Base-by-base conservation (phyloP, 352 stramenopile genomes). In the Saprolegnia parasitica region DNA sequence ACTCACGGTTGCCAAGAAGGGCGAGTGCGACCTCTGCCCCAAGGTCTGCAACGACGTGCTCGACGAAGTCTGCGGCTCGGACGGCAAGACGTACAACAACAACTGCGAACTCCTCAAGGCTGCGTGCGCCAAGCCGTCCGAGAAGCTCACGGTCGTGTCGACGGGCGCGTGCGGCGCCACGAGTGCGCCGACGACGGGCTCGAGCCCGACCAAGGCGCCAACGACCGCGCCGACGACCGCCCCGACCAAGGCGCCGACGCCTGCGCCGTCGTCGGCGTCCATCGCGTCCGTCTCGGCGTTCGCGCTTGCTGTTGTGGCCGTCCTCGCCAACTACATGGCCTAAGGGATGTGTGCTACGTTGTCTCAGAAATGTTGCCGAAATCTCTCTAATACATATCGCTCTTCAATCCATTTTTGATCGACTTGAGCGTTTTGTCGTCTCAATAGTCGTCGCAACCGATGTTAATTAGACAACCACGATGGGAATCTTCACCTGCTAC, bases 1-100 rank as follows among this genome's bases (percentile, higher is more conserved):
- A 11, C 76, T 90, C 20, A 72, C 68, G 40, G 40, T 87, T 13
- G 39, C 79, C 18, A 79, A 86, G 35, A 72, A 82, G 1, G 83
- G 83, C 13, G 77, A 73, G 29, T 89, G 83, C 32, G 11, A 18
- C n/a, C 37, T 21, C 18, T 67, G 60, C 60, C 16, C 16, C 13
- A 56, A 26, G 11, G n/a, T 26, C n/a, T 82, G 77, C 40, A 60
- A 67, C 23, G 71, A 80, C 50, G 67, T 72, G 21, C 76, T 76
- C 42, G 66, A 71, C 4, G 70, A 74, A 1, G 72, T 83, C 20
- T 85, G 78, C 23, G 76, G 75, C 21, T 83, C 77, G 1, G 73
- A 85, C 54, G 74, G 77, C 10, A 73, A 77, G 39, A 85, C 75
- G 0, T 71, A 85, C 68, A 57, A 68, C 16, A 85, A 81, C 42